These are phyloP conservation scores for Suillus tomentosus DNA, from an alignment of 768 basidiomycete species.

Conservation along the genomic window DNA sequence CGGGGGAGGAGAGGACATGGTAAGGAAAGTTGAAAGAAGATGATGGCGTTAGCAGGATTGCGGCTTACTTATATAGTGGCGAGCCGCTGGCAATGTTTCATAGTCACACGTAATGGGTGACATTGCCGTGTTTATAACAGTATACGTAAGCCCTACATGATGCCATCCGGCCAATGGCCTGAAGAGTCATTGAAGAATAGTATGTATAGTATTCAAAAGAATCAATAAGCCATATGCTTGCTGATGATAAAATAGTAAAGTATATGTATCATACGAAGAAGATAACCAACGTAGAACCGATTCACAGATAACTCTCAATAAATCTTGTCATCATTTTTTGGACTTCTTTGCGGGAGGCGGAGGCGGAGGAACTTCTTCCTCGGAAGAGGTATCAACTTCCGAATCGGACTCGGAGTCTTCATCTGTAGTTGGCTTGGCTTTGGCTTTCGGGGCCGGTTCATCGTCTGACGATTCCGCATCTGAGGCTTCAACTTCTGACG, in stretches of 20 bases:
- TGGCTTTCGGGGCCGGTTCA: slow-evolving; percentile 22
- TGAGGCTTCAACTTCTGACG: slow-evolving; percentile 7
- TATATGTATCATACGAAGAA: slow-evolving; percentile 8
- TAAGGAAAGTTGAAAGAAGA: slow-evolving; percentile 13
- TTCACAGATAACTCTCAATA: background rate
- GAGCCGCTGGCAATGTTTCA: slow-evolving; percentile 16
- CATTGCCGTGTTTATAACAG: slow-evolving; percentile 29
- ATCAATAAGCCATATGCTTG: slow-evolving; percentile 6
- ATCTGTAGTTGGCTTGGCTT: slow-evolving; percentile 25
- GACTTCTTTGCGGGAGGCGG: slow-evolving; percentile 30
- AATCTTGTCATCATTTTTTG: slow-evolving; percentile 21
- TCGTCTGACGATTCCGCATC: slow-evolving; percentile 26
- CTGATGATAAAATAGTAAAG: slow-evolving; percentile 5
- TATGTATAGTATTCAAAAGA: slow-evolving; percentile 8
- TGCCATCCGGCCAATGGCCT: slow-evolving; percentile 5
- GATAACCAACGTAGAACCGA: background rate
- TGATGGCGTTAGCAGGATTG: slow-evolving; percentile 6
- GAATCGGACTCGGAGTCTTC: slow-evolving; percentile 12
- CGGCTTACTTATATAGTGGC: slow-evolving; percentile 20
- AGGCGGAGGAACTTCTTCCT: slow-evolving; percentile 36
- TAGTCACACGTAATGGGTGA: slow-evolving; percentile 1
- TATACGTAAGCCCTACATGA: slow-evolving; percentile 1
- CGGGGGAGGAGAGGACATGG: slow-evolving; percentile 47
- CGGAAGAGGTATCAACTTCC: slow-evolving; percentile 33
- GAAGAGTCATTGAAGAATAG: background rate